These are phyloP conservation scores for Colletotrichum gloeosporioides DNA, from an alignment of 2,329 filamentous ascomycete genomes.

Conservation along the genomic window DNA sequence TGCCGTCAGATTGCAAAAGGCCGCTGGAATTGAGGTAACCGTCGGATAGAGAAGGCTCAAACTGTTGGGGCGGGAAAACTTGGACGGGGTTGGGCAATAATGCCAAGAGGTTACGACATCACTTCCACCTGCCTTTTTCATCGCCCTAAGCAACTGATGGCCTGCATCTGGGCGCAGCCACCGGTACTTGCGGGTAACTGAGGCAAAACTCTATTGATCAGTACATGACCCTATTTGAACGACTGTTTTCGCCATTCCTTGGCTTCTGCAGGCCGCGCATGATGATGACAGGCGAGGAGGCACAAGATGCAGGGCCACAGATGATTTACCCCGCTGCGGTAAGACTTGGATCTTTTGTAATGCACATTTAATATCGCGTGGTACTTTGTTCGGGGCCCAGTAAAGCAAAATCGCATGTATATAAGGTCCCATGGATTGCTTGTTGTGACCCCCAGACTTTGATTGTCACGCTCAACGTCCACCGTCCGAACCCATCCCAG, in stretches of 20 bases:
- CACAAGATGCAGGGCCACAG: not conserved
- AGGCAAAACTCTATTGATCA: not conserved
- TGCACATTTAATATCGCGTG: not conserved
- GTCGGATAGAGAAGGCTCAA: not conserved
- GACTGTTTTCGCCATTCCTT: constrained; percentile 8
- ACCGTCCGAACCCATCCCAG: not conserved
- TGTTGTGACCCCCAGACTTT: not conserved
- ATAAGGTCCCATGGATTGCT: not conserved
- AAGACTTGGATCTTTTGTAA: not conserved
- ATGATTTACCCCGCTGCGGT: not conserved
- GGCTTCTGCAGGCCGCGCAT: constrained; percentile 1
- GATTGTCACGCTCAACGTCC: not conserved
- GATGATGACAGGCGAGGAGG: not conserved
- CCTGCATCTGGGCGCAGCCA: not conserved
- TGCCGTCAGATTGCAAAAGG: not conserved
- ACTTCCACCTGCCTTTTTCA: constrained; percentile 5
- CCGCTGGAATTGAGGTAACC: not conserved
- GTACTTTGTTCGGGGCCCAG: not conserved
- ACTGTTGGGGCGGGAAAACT: not conserved
- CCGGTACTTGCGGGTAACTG: not conserved
- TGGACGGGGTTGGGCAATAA: not conserved
- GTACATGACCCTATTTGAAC: constrained; percentile 6
- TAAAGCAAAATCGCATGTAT: not conserved
- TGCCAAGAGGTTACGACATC: constrained; percentile 14
- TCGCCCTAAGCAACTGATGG: not conserved